Conservation (phyloP, 257 asterid genomes). For the Solanum sitiens region DNA sequence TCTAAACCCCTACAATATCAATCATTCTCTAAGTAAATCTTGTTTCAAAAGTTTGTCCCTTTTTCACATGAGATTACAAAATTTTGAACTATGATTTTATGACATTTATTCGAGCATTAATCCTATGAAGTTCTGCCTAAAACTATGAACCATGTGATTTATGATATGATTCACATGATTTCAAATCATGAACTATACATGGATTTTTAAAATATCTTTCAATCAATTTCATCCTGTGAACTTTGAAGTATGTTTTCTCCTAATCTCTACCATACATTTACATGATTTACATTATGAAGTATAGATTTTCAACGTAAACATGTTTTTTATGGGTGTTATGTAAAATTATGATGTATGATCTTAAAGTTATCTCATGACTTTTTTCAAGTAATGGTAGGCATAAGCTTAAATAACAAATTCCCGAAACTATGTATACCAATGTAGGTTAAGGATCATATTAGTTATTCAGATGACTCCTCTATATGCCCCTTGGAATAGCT, state of each 20-base stretch:
- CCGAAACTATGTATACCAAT: too few species aligned
- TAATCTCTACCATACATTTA: too few species aligned
- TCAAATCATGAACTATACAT: background rate
- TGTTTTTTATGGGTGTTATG: too few species aligned
- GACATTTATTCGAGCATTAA: background rate
- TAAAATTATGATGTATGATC: too few species aligned
- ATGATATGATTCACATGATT: background rate
- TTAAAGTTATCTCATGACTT: too few species aligned
- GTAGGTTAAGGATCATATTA: too few species aligned
- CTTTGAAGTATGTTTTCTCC: background rate
- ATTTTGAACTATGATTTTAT: background rate
- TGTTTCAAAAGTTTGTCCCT: background rate
- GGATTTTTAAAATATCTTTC: background rate
- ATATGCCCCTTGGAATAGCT: too few species aligned
- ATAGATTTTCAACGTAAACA: too few species aligned
- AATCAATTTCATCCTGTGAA: background rate
- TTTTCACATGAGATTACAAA: background rate
- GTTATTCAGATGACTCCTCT: too few species aligned
- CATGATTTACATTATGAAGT: too few species aligned
- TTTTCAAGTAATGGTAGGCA: too few species aligned
- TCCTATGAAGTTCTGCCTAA: background rate
- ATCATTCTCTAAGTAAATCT: background rate
- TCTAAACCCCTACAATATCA: background rate
- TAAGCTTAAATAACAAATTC: too few species aligned
- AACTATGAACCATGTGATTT: background rate